Base-by-base conservation (phyloP, 2,329 filamentous ascomycete genomes). In the Pseudonectria buxi region DNA sequence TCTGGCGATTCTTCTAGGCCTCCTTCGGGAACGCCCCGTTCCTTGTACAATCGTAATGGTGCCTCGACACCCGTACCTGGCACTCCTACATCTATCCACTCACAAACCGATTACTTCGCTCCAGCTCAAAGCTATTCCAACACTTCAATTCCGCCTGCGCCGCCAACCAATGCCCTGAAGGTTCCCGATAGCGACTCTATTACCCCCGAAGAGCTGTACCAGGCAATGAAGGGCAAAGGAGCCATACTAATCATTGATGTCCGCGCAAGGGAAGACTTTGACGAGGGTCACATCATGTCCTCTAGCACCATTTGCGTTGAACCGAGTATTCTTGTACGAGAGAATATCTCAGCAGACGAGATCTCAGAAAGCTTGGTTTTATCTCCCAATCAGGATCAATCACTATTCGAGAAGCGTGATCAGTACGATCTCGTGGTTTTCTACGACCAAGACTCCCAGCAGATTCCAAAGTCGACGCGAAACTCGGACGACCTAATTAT, bases 281-380 rank as follows among this genome's bases (percentile, higher is more conserved):
- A 96, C 48, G 73, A 82, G 31, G 92, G 92, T 0, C 92, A 98
- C 56, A 88, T 98, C 44, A 83, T 84, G 66, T 80, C 84, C 6
- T 81, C 81, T 37, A 81, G 78, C 6, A 85, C 88, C 26, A 86
- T 98, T 29, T 98, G 92, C 58, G 76, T 98, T 41, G 92, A 98
- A 52, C 87, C 89, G 3, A 71, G 67, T 15, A 75, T 94, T 29
- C 74, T 82, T 9, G 59, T 87, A 31, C 76, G 85, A 36, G 75
- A 81, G 29, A 81, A 77, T 30, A 71, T 81, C 14, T 80, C 78
- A 2, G 76, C 74, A 3, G 68, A 71, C 14, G 65, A 81, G 14
- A 72, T 83, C 26, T 69, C 67, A 13, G 83, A 88, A 40, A 79
- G 79, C 41, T 70, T 89, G 49, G 70, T 87, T 2, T 61, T 92